phyloP scores from a whole-genome alignment of 2,329 filamentous ascomycete genomes.

The Trichophyton mentagrophytes region DNA sequence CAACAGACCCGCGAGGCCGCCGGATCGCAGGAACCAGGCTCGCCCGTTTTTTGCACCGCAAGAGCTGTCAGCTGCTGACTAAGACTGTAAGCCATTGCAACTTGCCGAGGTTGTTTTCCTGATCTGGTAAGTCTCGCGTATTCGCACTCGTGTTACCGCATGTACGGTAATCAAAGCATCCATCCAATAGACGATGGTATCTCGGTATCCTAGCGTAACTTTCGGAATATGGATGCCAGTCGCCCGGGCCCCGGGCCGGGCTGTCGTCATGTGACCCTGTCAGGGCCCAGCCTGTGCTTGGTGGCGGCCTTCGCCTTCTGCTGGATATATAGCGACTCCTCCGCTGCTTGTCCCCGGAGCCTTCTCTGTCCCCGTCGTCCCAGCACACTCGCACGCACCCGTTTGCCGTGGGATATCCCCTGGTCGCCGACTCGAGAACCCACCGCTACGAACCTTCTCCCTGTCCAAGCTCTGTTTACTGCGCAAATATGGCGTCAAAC shows the following conservation, averaged over 20 bases:
- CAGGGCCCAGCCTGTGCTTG: not conserved
- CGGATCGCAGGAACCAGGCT: too few species aligned
- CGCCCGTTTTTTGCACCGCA: too few species aligned
- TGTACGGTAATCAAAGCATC: not conserved
- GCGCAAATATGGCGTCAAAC: conserved; percentile 51
- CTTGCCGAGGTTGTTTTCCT: too few species aligned
- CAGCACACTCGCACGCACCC: too few species aligned
- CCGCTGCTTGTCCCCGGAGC: too few species aligned
- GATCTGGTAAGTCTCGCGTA: too few species aligned
- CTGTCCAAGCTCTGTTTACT: not conserved
- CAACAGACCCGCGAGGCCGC: too few species aligned
- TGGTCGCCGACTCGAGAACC: not conserved
- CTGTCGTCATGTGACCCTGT: not conserved
- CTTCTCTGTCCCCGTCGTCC: too few species aligned
- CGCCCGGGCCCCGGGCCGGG: not conserved
- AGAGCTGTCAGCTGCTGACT: too few species aligned
- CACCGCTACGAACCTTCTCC: not conserved
- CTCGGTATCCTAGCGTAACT: not conserved
- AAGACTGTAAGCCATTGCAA: too few species aligned
- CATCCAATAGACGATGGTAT: not conserved
- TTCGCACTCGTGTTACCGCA: too few species aligned
- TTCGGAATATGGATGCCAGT: not conserved
- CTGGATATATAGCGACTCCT: too few species aligned
- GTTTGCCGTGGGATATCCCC: not conserved
- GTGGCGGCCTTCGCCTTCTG: not conserved